Evolutionary conservation across 257 asterid species (phyloP).

Genomic region (Mitragyna speciosa): DNA sequence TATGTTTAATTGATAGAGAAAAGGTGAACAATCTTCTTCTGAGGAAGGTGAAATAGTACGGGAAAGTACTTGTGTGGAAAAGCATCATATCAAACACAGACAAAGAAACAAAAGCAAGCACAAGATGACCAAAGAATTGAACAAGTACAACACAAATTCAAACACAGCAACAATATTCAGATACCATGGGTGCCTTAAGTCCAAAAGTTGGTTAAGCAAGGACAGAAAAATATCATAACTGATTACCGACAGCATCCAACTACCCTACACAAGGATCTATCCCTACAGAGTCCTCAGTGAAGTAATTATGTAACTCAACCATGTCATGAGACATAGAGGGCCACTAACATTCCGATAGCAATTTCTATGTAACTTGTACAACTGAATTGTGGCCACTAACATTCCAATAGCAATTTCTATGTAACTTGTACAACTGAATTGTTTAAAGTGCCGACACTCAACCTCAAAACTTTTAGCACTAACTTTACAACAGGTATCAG

Average conservation of each 20-base stretch:
- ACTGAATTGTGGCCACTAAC: neutral
- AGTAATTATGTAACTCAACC: neutral
- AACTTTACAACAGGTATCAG: neutral
- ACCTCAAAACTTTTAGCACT: neutral
- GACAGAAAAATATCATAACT: neutral
- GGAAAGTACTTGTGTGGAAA: neutral
- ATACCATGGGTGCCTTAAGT: neutral
- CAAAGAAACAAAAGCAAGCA: neutral
- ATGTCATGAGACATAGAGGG: neutral
- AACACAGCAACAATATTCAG: neutral
- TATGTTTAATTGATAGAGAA: neutral
- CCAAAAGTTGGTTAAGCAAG: neutral
- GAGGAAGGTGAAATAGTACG: neutral
- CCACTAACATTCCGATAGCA: neutral
- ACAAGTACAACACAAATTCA: neutral
- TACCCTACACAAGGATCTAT: neutral
- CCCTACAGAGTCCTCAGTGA: neutral
- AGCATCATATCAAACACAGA: neutral
- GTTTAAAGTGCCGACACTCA: neutral
- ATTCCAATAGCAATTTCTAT: no score
- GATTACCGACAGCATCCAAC: neutral
- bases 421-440: neutral
- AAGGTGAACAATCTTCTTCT: neutral
- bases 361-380: neutral
- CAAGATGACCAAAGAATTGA: neutral